phyloP scores from a whole-genome alignment of 139 green algal species.

The Chlamydomonas incerta region DNA sequence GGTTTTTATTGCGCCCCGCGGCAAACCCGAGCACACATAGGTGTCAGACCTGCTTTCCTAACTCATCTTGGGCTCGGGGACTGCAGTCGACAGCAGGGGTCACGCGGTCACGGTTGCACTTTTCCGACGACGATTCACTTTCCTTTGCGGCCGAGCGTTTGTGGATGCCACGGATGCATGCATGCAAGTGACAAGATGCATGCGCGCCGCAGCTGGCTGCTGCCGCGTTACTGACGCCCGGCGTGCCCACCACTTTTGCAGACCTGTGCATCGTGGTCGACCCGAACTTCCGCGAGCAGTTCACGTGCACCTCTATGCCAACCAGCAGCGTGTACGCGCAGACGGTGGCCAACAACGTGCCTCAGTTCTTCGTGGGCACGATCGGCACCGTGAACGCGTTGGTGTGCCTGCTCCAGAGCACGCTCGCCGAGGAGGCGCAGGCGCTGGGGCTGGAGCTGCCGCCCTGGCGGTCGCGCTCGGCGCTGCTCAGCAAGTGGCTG shows the following conservation, averaged over 20 bases:
- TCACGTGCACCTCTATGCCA: neutral
- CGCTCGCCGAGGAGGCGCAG: neutral
- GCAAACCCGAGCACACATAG: no score
- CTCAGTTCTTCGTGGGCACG: conserved; percentile 9
- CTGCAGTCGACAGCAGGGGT: no score
- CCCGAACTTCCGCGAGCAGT: conserved; percentile 27
- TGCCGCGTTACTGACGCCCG: no score
- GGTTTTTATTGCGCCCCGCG: neutral
- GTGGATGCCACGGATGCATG: no score
- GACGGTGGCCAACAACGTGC: neutral
- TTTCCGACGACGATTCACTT: no score
- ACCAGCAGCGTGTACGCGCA: neutral
- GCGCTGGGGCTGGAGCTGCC: conserved; percentile 15
- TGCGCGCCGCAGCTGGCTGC: no score
- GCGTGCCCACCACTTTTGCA: no score
- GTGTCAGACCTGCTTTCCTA: no score
- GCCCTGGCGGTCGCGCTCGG: conserved; percentile 12
- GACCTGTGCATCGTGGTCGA: conserved; percentile 23
- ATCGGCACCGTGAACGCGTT: conserved; percentile 37
- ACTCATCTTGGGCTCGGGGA: no score
- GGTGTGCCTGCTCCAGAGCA: neutral
- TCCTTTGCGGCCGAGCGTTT: no score
- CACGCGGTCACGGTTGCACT: no score
- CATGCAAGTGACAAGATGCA: no score
- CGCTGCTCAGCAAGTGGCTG: conserved; percentile 31